A percentile compares a stretch with the other conserved stretches of the same genome.
These are phyloP conservation scores for Picea engelmannii DNA, from an alignment of 83 land plant species.

Conservation along the genomic window DNA sequence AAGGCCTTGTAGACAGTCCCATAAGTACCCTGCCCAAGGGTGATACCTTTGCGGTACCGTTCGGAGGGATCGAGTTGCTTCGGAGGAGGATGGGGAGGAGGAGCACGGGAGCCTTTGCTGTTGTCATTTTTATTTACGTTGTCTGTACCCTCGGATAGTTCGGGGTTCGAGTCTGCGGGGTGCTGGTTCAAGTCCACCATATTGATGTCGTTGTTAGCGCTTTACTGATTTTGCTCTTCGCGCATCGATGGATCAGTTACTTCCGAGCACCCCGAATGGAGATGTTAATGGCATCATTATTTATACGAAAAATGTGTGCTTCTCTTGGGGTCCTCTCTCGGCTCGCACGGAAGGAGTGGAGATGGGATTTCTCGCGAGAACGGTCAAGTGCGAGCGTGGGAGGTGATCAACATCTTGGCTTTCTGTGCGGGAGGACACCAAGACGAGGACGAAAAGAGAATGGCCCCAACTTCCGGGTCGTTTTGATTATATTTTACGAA, in stretches of 20 bases:
- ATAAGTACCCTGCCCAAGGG: slow-evolving; percentile 93
- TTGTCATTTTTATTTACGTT: neutral
- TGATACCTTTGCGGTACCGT: slow-evolving; percentile 77
- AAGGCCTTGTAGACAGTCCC: slow-evolving; percentile 94
- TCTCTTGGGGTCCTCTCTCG: neutral
- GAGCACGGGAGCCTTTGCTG: neutral
- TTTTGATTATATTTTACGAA: too few relatives aligned
- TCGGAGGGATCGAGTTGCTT: slow-evolving; percentile 28
- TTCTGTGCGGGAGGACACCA: too few relatives aligned
- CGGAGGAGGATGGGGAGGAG: neutral
- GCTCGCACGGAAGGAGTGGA: too few relatives aligned
- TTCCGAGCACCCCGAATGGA: too few relatives aligned
- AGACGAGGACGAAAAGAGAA: too few relatives aligned
- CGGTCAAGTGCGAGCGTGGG: too few relatives aligned
- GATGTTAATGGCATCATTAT: neutral
- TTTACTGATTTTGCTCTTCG: neutral
- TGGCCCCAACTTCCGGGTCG: too few relatives aligned
- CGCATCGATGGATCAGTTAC: neutral
- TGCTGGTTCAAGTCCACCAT: slow-evolving; percentile 11
- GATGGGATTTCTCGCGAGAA: too few relatives aligned
- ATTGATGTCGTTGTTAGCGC: neutral
- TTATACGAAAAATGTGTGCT: neutral
- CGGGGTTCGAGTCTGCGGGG: slow-evolving; percentile 9
- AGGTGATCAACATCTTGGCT: too few relatives aligned
- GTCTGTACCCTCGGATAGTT: neutral